Base-by-base conservation (phyloP, 176 grass and related monocot species). In the Oryza brachyantha region DNA sequence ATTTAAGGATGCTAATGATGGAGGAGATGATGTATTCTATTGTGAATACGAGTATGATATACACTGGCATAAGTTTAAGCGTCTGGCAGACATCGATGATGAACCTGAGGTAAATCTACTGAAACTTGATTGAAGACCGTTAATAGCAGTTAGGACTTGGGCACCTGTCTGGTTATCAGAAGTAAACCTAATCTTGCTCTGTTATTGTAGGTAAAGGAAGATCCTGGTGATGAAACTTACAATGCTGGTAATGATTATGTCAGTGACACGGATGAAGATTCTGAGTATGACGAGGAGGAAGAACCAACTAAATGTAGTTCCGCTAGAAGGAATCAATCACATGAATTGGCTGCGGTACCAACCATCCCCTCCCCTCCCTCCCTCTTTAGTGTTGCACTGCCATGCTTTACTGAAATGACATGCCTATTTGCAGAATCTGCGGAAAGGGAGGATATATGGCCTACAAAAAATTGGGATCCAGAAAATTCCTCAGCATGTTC, bases 31-130 rank as follows among this genome's bases (percentile, higher is more conserved):
- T 87, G 88, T 98, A 29, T 98, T 98, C 84, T 98, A 98, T 67
- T 98, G 96, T 66, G 96, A 98, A 79, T 98, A 98, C 14, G 96
- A 98, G 64, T 98, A 98, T 78, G 96, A 98, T 73, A 37, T 91
- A 70, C 87, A 98, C 70, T 98, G 89, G 89, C 92, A 94, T 83
- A 98, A 93, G 84, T 98, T 98, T 85, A 98, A 98, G 74, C 92
- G 92, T 31, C 36, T 98, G 35, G 67, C 85, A 34, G 96, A 98
- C 67, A 86, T 89, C 87, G 88, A 91, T 74, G 85, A 90, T 88
- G 82, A 68, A 50, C 54, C 37, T 72, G 80, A 92, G 89, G 92
- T 94, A 85, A 27, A 40, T 61, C 16, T 66, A 13, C 9, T 37
- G 13, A 66, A 78, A 66, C 25, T 72, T 58, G 41, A 45, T 80